Base-by-base conservation (phyloP, 2,329 filamentous ascomycete species). In the Phyllosticta paracitricarpa region DNA sequence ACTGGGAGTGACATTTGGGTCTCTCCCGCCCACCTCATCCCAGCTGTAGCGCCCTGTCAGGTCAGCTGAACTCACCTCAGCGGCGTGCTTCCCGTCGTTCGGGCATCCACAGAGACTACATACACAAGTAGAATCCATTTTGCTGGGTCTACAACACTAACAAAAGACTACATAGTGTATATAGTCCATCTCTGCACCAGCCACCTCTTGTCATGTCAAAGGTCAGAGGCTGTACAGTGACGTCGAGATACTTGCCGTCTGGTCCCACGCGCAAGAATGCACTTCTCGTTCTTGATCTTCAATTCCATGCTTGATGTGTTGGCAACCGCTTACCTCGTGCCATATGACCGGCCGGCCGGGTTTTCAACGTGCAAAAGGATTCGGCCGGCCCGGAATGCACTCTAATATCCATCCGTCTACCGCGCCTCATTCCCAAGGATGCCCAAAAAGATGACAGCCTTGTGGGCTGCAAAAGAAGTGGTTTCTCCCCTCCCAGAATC, bases 401-500 rank as follows among this genome's bases (percentile, higher is more conserved):
- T n/a, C 40, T n/a, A 17, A 4, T 8, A 5, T 28, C 3, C 40
- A n/a, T 48, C 17, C 17, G 40, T 48, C 40, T 17, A 48, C 40
- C 40, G 40, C 14, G 7, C 14, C 40, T 48, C 40, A 17, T 14
- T 7, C 40, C 40, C 40, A 48, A 19, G 7, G 40, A 48, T n/a
- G 40, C 14, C 14, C 40, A 48, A 48, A 48, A 19, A 19, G 17
- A 48, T 10, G 7, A 19, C 22, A 3, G 6, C 14, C 10, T 19
- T 4, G 8, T 10, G 1, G 5, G 4, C 4, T 12, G 19, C 14
- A 55, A 59, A 66, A 64, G 61, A 64, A 64, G 58, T 24, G 53
- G 76, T 61, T 75, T 71, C 70, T 71, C 69, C 70, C 65, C 68
- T 70, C 68, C 69, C 68, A 65, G 65, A 64, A 66, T 66, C 65